Evolutionary conservation across 2,329 filamentous ascomycete genomes (phyloP).

Genomic region (Trichoderma harzianum): DNA sequence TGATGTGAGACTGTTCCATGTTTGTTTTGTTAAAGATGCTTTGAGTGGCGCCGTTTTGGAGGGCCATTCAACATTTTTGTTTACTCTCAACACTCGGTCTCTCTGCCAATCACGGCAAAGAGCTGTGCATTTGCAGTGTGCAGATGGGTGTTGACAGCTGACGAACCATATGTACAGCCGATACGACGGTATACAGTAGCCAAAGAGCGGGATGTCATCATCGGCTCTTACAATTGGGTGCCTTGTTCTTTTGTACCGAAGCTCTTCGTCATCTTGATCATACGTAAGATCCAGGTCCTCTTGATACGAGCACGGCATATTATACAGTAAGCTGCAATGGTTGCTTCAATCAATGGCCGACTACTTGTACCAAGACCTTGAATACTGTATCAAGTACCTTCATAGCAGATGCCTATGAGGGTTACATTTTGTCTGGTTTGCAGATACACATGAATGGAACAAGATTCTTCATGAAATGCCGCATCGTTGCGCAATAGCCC

Average conservation of each 20-base stretch:
- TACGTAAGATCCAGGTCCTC: neutral
- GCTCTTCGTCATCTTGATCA: neutral
- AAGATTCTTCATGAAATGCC: neutral
- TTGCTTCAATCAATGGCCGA: neutral
- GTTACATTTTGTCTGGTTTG: neutral
- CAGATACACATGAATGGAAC: neutral
- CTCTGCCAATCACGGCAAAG: neutral
- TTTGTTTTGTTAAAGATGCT: neutral
- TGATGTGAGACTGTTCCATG: neutral
- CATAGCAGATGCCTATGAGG: neutral
- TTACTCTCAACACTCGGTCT: neutral
- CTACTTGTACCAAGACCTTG: neutral
- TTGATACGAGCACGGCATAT: neutral
- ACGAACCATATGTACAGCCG: neutral
- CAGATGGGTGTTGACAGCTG: neutral
- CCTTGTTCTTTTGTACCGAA: neutral
- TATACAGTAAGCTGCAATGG: neutral
- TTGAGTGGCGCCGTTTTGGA: neutral
- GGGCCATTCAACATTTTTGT: neutral
- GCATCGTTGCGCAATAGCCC: neutral
- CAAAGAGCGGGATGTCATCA: neutral
- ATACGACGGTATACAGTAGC: neutral
- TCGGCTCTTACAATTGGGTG: neutral
- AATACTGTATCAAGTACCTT: neutral
- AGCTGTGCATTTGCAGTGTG: neutral